Evolutionary conservation across 225 moss, liverwort and hornwort species (phyloP), one percentile per base, ranked within the genome.

Genomic region (Bryum argenteum): DNA sequence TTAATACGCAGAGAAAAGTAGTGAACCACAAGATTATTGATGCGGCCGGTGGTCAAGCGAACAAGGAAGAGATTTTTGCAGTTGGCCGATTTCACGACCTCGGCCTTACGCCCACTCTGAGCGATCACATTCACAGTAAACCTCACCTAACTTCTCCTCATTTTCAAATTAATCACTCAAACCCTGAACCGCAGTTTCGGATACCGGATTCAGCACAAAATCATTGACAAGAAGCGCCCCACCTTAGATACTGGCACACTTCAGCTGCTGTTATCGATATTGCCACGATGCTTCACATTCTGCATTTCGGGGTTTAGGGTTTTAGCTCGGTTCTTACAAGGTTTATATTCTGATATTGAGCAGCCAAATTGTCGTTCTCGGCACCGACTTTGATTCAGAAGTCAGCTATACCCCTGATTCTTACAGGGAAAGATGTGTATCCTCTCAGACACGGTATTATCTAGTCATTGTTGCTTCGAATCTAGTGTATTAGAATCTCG

Each of bases 371-470:
- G 79, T 87, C 84, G 19, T 98, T 94, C 74, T 79, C 83, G 63
- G 83, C 98, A 62, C 98, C 98, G 10, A 98, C 94, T 73, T 67
- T 87, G 81, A 94, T 98, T 44, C 98, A 98, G 69, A 87, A 89
- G 62, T 83, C 91, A 59, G 98, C 94, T 4, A 89, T 94, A 70
- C 98, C 98, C 6, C 78, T 91, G 7, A 91, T 94, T 74, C 81
- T 98, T 3, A 88, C 94, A 14, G 98, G 94, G 33, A 88, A 85
- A 77, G 98, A 98, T 81, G 92, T 91, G 98, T 97, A 96, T 96
- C 93, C 93, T 40, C 54, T 80, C 61, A 0, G 33, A 33, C n/a
- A n/a, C n/a, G n/a, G n/a, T n/a, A n/a, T n/a, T n/a, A n/a, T n/a
- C n/a, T n/a, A n/a, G n/a, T n/a, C n/a, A n/a, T n/a, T n/a, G n/a